phyloP scores from a whole-genome alignment of 208 protist genomes.

The Wallacemonas rigidus region DNA sequence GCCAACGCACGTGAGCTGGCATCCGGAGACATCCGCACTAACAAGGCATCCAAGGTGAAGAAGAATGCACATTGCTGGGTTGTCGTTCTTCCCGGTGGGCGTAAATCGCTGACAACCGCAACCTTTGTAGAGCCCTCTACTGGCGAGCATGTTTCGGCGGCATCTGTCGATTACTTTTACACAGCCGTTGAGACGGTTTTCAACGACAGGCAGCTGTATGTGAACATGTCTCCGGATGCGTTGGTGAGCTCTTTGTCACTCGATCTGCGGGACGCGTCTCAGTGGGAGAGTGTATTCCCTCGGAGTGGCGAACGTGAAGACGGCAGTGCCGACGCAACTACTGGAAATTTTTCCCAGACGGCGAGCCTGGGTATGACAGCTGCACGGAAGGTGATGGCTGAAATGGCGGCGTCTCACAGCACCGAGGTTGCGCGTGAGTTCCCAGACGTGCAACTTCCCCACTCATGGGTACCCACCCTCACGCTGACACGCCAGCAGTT shows the following conservation, averaged over 20 bases:
- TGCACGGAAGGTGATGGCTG: conserved; percentile 19
- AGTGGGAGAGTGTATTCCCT: conserved; percentile 85
- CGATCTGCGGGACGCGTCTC: conserved; percentile 55
- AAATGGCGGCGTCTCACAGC: conserved; percentile 14
- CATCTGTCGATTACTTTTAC: conserved; percentile 59
- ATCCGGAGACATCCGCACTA: neutral
- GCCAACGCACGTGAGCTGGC: neutral
- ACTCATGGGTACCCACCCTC: conserved; percentile 74
- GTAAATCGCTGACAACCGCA: conserved; percentile 50
- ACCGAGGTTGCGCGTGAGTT: conserved; percentile 23
- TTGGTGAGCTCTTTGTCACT: conserved; percentile 64
- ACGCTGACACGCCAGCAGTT: conserved; percentile 76
- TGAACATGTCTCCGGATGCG: conserved; percentile 73
- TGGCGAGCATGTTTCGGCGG: conserved; percentile 54
- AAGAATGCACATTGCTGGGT: conserved; percentile 86
- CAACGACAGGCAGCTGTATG: conserved; percentile 88
- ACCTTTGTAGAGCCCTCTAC: conserved; percentile 90
- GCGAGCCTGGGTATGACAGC: conserved; percentile 9
- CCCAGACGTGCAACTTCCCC: conserved; percentile 34
- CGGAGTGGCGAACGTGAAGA: conserved; percentile 31
- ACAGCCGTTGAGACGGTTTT: conserved; percentile 88
- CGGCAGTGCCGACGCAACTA: conserved; percentile 22
- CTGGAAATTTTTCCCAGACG: conserved; percentile 7
- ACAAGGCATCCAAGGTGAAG: neutral
- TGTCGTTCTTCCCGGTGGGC: conserved; percentile 72